Percentiles rank a stretch among this genome's conserved stretches.
Evolutionary conservation across 495 filamentous ascomycete genomes (phyloP).

Genomic region (Penicillium atrosanguineum): DNA sequence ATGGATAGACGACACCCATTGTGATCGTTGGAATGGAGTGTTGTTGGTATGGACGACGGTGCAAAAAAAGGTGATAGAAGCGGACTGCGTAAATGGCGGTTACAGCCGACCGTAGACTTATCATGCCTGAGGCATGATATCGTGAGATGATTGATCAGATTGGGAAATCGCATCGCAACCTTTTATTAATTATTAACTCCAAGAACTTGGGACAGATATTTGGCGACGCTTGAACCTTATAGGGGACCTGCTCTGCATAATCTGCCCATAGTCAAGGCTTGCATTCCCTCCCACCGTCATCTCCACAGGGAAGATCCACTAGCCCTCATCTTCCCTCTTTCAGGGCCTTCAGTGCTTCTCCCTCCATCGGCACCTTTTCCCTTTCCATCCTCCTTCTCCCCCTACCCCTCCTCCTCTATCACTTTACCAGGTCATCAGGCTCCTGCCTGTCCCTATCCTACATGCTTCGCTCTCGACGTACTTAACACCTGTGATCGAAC

Average conservation of each 20-base stretch:
- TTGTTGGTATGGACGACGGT: constrained; percentile 12
- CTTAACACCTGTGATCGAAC: background rate
- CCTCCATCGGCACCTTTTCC: constrained; percentile 5
- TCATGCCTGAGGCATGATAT: constrained; percentile 20
- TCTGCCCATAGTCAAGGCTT: constrained; percentile 5
- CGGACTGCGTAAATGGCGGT: constrained; percentile 25
- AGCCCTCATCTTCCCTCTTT: constrained; percentile 31
- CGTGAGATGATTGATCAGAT: constrained; percentile 22
- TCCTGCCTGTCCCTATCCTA: constrained; percentile 16
- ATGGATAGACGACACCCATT: constrained; percentile 37
- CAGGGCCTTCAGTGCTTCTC: constrained; percentile 13
- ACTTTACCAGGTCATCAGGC: constrained; percentile 13
- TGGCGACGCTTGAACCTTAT: background rate
- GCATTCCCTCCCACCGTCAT: constrained; percentile 21
- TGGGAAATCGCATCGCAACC: background rate
- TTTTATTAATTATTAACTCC: background rate
- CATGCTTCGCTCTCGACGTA: background rate
- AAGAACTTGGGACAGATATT: background rate
- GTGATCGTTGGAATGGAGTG: constrained; percentile 32
- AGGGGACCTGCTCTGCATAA: constrained; percentile 3
- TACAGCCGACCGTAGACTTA: constrained; percentile 12
- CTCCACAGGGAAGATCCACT: constrained; percentile 38
- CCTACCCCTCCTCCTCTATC: constrained; percentile 3
- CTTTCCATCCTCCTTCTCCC: constrained; percentile 16
- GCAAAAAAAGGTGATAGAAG: constrained; percentile 33